Evolutionary conservation across 2,329 filamentous ascomycete species (phyloP).

Genomic region (Ceratocystis destructans): DNA sequence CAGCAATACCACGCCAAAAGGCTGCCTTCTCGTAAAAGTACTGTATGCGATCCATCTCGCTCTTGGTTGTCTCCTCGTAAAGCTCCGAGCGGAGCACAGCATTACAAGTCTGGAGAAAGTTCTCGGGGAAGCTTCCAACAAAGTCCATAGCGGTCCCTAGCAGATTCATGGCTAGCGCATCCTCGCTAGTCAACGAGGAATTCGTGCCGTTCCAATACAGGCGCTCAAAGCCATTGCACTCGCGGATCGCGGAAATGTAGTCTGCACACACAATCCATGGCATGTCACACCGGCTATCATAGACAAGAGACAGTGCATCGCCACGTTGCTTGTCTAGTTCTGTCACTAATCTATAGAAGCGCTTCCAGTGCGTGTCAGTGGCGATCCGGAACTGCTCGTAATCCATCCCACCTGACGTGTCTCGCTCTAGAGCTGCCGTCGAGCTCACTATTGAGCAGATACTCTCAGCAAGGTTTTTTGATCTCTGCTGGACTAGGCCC

Average conservation of each 20-base stretch:
- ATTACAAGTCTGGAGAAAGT: constrained; percentile 53
- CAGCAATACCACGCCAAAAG: constrained; percentile 64
- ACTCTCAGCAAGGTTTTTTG: constrained; percentile 56
- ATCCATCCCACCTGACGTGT: constrained; percentile 52
- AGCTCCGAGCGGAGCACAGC: constrained; percentile 58
- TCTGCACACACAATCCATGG: constrained; percentile 80
- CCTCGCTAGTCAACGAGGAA: constrained; percentile 34
- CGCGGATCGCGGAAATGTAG: constrained; percentile 61
- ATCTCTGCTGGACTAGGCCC: constrained; percentile 31
- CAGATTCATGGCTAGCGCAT: constrained; percentile 44
- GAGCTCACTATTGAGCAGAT: constrained; percentile 59
- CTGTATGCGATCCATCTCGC: constrained; percentile 61
- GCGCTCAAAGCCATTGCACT: constrained; percentile 64
- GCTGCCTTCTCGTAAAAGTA: constrained; percentile 65
- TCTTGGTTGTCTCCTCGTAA: constrained; percentile 56
- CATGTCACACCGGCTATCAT: constrained; percentile 56
- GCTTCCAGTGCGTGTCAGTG: constrained; percentile 73
- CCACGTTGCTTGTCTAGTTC: constrained; percentile 78
- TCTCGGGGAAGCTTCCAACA: constrained; percentile 54
- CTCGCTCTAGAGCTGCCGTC: constrained; percentile 51
- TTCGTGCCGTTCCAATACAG: constrained; percentile 39
- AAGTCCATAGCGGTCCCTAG: constrained; percentile 58
- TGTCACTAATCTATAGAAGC: constrained; percentile 72
- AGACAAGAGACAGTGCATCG: constrained; percentile 64
- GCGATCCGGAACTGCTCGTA: constrained; percentile 61